A percentile compares a stretch with the other conserved stretches of the same genome.
Evolutionary conservation across 306 rosid genomes (phyloP).

Genomic region (Sicyos baderoa): DNA sequence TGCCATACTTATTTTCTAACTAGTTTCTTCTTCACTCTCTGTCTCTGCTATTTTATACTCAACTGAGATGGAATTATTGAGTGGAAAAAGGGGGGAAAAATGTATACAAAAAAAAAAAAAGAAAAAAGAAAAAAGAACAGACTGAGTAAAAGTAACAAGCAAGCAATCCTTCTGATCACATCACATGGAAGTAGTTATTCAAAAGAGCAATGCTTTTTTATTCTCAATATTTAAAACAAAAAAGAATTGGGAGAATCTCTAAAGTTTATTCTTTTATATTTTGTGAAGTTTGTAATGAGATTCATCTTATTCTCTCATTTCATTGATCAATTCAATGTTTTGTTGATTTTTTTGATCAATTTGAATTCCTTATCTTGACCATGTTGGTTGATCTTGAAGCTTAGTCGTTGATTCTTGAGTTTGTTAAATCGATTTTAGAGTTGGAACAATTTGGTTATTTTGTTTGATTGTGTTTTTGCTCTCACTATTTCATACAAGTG

Average conservation of each 20-base stretch:
- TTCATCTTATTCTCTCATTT: not conserved
- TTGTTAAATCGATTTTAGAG: not conserved
- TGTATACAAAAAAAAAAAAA: not conserved
- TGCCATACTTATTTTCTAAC: not conserved
- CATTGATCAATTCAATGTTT: not conserved
- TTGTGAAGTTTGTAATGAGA: not conserved
- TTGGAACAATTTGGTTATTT: not conserved
- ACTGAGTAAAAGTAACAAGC: not conserved
- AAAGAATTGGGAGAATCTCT: not conserved
- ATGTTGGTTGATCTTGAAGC: no score
- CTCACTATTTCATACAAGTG: not conserved
- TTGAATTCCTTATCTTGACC: no score
- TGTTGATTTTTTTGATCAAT: no score
- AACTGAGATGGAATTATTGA: not conserved
- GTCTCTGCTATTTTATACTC: constrained; percentile 2
- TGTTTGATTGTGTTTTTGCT: not conserved
- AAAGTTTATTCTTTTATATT: not conserved
- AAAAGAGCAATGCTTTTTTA: constrained; percentile 13
- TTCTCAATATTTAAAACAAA: not conserved
- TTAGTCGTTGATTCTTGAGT: no score
- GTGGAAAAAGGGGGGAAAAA: not conserved
- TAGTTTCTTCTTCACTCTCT: not conserved
- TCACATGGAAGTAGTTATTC: constrained; percentile 10
- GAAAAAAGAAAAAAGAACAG: no score
- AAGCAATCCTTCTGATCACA: not conserved